Evolutionary conservation across 2,329 filamentous ascomycete genomes (phyloP), one percentile per base, ranked within the genome.

Genomic region (Clonostachys rosea): DNA sequence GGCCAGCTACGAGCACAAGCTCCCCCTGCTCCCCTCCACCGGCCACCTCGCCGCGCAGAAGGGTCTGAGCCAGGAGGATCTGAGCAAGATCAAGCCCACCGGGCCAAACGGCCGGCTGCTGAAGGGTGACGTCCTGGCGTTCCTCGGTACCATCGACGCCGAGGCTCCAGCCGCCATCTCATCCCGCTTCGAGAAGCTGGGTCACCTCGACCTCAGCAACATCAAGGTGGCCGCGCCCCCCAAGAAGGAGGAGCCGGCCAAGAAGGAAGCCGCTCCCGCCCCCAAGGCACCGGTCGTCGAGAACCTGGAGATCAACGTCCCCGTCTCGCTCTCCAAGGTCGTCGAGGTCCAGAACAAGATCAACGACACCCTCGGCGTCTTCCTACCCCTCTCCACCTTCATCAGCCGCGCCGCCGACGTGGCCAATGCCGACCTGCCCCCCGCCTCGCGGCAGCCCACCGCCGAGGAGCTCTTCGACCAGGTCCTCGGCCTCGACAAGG

Each of bases 71-170:
- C 81, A 86, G 55, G 83, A 84, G 42, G 88, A 91, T 49, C 76
- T 91, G 45, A 76, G 83, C 67, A 86, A 88, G 65, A 96, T 97
- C 65, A 87, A 84, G 46, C 87, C 91, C 6, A 92, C 89, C 17
- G 94, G 94, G 20, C 94, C 94, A 33, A 84, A 85, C 59, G 91
- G 91, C 49, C 85, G 94, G 51, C 75, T 99, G 47, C 78, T 99
- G 52, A 99, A 99, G 77, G 94, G 94, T 47, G 94, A 99, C 63
- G 86, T 99, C 7, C 82, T 99, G 46, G 91, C 91, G 43, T 94
- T 92, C 66, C 69, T 97, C 14, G 94, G 94, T 52, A 75, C 78
- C 56, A 89, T 96, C 59, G 75, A 85, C 50, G 73, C 83, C 52
- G 76, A 83, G 49, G 87, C 89, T 55, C 87, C 92, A 3, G 77